Base-by-base conservation (phyloP, 805 yeast species). In the Candida pseudofarinosa region DNA sequence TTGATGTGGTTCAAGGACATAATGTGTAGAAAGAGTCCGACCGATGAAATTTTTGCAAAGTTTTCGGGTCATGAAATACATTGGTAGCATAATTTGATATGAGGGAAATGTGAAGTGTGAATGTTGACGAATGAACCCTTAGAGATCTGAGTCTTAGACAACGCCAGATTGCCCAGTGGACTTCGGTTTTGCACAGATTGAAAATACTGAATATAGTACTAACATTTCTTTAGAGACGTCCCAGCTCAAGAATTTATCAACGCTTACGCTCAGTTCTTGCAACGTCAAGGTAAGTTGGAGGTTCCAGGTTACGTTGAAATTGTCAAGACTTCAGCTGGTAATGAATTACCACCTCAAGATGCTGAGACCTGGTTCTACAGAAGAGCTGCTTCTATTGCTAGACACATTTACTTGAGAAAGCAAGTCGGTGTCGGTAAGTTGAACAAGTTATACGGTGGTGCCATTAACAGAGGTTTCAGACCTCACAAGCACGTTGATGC, bases 191-290 rank as follows among this genome's bases (percentile, higher is more conserved):
- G n/a, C n/a, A n/a, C n/a, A n/a, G n/a, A n/a, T n/a, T n/a, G n/a
- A n/a, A n/a, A n/a, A n/a, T n/a, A n/a, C n/a, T n/a, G n/a, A n/a
- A 23, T 10, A 23, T 23, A 6, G 6, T 64, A 62, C 67, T 63
- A 63, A 65, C 70, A 62, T 49, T 37, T 36, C 38, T 65, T 43
- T 61, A 89, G 97, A 86, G 99, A 93, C 97, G 99, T 93, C 79
- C 97, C 98, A 79, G 99, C 99, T 77, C 98, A 93, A 86, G 95
- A 88, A 60, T 93, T 93, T 81, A 91, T 93, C 78, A 89, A 88
- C 82, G 96, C 98, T 78, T 93, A 93, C 83, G 98, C 99, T 68
- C 87, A 87, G 73, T 93, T 93, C 88, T 87, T 93, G 79, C 98
- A 93, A 83, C 89, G 98, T 79, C 99, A 95, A 82, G 99, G 98